phyloP scores from a whole-genome alignment of 805 yeast species.

The Hanseniaspora lachancei region DNA sequence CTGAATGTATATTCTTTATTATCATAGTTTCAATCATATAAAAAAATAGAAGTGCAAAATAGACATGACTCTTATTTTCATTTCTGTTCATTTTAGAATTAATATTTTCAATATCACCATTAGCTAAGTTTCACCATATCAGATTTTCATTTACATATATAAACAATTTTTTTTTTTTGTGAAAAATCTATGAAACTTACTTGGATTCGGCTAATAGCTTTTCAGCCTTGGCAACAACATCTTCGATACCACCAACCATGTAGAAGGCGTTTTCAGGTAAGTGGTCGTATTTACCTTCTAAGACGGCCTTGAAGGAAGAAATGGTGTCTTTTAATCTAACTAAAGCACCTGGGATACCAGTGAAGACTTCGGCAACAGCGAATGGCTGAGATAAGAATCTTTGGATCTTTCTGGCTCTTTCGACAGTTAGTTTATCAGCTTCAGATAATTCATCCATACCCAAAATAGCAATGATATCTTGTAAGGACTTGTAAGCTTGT shows the following conservation, averaged over 20 bases:
- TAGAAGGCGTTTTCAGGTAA: constrained; percentile 99
- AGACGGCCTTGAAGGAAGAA: constrained; percentile 87
- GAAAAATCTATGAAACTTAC: constrained; percentile 26
- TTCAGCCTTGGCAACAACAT: constrained; percentile 97
- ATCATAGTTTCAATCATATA: not conserved
- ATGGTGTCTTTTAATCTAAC: constrained; percentile 94
- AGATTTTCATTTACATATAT: not conserved
- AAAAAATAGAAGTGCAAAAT: not conserved
- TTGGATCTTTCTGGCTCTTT: constrained; percentile 99
- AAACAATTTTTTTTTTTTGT: constrained; percentile 1
- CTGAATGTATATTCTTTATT: not conserved
- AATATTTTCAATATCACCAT: not conserved
- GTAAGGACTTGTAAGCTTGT: constrained; percentile 98
- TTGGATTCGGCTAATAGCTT: constrained; percentile 90
- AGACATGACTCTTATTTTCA: not conserved
- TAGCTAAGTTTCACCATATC: constrained; percentile 1
- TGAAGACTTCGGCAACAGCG: constrained; percentile 99
- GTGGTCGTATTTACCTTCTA: constrained; percentile 97
- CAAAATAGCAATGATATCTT: constrained; percentile 99
- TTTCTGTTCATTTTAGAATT: not conserved
- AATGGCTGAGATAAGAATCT: constrained; percentile 99
- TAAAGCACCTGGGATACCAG: constrained; percentile 97
- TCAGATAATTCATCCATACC: constrained; percentile 99
- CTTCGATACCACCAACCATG: constrained; percentile 99
- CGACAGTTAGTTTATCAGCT: constrained; percentile 96